Evolutionary conservation across 306 rosid species (phyloP).

Genomic region (Casuarina equisetifolia): DNA sequence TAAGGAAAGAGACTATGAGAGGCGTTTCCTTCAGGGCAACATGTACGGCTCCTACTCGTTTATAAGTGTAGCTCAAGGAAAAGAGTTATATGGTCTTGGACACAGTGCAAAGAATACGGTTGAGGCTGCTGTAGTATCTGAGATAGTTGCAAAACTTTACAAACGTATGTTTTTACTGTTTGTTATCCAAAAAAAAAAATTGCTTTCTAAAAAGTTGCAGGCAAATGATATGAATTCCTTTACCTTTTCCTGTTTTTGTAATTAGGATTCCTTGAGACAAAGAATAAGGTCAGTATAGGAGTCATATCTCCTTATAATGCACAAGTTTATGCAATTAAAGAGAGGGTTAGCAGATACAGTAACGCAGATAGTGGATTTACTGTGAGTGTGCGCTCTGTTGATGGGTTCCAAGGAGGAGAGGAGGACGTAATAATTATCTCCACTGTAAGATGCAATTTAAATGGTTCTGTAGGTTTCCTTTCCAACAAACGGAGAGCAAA

Average conservation of each 20-base stretch:
- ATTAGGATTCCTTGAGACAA: constrained; percentile 33
- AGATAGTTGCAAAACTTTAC: constrained; percentile 47
- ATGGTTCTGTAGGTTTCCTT: constrained; percentile 54
- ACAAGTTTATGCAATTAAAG: constrained; percentile 50
- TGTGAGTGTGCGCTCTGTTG: constrained; percentile 56
- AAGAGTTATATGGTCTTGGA: constrained; percentile 29
- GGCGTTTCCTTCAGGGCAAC: constrained; percentile 27
- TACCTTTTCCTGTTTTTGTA: not conserved
- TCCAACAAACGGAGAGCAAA: constrained; percentile 50
- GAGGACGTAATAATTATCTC: constrained; percentile 53
- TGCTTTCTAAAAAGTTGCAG: not conserved
- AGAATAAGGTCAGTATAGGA: constrained; percentile 53
- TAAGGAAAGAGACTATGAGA: constrained; percentile 2
- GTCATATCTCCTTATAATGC: constrained; percentile 67
- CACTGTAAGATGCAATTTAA: constrained; percentile 41
- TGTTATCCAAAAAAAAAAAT: not conserved
- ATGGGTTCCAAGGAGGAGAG: constrained; percentile 75
- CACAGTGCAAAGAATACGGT: constrained; percentile 41
- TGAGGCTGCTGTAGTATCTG: constrained; percentile 45
- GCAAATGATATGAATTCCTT: not conserved
- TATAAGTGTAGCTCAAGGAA: constrained; percentile 37
- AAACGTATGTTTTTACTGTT: constrained; percentile 33
- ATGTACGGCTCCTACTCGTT: constrained; percentile 39
- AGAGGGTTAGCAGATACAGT: constrained; percentile 32
- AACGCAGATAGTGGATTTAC: constrained; percentile 28